Evolutionary conservation across 192 early-diverging fungal species (phyloP).

Genomic region (Linnemannia elongata): DNA sequence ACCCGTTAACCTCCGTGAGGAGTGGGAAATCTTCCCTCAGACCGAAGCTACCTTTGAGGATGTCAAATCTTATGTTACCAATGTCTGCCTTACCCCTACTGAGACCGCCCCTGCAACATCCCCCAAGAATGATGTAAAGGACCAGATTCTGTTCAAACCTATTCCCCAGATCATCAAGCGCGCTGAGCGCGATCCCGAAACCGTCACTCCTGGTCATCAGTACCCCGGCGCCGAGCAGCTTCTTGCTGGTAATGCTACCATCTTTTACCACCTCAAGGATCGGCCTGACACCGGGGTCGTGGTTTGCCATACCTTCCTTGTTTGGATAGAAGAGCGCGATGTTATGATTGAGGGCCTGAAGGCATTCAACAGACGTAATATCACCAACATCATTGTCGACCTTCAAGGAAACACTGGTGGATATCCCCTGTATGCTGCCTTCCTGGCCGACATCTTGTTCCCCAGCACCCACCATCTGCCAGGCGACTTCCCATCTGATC

Average conservation of each 20-base stretch:
- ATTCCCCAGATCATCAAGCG: too few species aligned
- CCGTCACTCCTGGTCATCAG: too few species aligned
- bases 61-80: not conserved
- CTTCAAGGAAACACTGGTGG: conserved; percentile 17
- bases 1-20: not conserved
- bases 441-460: conserved; percentile 20
- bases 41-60: conserved; percentile 10
- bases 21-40: not conserved
- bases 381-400: conserved; percentile 34
- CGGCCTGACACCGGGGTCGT: conserved; percentile 21
- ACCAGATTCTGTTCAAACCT: too few species aligned
- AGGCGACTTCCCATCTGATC: not conserved
- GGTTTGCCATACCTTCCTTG: not conserved
- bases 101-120: not conserved
- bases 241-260: not conserved
- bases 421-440: not conserved
- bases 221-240: too few species aligned
- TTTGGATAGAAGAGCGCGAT: not conserved
- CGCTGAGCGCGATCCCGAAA: too few species aligned
- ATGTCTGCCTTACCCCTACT: not conserved
- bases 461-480: not conserved
- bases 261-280: conserved; percentile 38
- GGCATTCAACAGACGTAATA: not conserved
- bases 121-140: too few species aligned
- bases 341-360: not conserved